Conservation (phyloP, 768 basidiomycete genomes). For the Mycena vulgaris region DNA sequence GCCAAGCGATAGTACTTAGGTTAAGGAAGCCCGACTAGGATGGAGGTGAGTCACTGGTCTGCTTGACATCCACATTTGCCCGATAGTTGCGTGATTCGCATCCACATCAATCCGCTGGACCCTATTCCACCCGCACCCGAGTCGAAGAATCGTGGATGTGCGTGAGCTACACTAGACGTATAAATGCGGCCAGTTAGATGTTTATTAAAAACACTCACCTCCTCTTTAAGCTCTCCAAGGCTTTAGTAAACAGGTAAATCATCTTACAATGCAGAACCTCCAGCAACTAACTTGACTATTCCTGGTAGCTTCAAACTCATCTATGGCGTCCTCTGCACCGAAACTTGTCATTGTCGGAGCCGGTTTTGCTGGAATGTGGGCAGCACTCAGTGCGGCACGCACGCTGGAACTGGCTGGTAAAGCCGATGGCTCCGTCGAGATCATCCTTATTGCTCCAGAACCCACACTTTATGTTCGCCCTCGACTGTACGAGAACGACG, state of each 20-base stretch:
- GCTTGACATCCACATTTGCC: neutral
- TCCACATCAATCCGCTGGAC: neutral
- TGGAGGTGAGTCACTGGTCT: neutral
- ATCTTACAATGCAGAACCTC: neutral
- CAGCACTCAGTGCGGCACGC: constrained; percentile 39
- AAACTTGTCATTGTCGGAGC: constrained; percentile 39
- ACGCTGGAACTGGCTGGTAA: constrained; percentile 33
- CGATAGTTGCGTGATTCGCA: too few relatives aligned
- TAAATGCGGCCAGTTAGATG: constrained; percentile 15
- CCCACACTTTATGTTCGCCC: constrained; percentile 41
- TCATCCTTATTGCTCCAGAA: constrained; percentile 42
- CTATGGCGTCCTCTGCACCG: constrained; percentile 16
- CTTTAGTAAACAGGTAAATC: neutral
- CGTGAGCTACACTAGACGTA: neutral
- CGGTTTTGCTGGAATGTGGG: constrained; percentile 42
- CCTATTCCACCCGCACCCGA: constrained; percentile 11
- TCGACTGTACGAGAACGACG: constrained; percentile 41
- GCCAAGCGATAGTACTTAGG: neutral
- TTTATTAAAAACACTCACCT: neutral
- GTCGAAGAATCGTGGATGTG: neutral
- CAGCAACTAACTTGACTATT: neutral
- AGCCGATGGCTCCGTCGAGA: constrained; percentile 24
- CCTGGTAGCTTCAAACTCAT: neutral
- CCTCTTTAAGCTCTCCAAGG: neutral
- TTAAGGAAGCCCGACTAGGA: neutral